Conservation (phyloP, 306 rosid species). For the Castanea crenata region DNA sequence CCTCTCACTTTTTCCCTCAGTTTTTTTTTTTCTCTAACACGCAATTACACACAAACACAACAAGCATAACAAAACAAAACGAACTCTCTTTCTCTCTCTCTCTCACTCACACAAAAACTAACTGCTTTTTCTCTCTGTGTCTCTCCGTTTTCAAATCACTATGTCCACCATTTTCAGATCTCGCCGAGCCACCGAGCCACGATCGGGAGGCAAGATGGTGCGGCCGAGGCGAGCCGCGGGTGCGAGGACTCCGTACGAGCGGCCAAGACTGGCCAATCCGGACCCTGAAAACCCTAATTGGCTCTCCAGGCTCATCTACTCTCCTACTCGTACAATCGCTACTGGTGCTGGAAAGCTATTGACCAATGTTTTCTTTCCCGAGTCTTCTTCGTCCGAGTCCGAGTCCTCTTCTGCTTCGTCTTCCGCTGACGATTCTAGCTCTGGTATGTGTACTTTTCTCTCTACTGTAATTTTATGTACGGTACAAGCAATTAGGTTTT, state of each 20-base stretch:
- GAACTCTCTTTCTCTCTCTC: no score
- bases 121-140: background rate
- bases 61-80: no score
- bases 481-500: background rate
- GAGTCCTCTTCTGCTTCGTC: constrained; percentile 45
- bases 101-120: background rate
- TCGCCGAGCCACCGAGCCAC: constrained; percentile 35
- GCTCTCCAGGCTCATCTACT: constrained; percentile 64
- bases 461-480: background rate
- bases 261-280: constrained; percentile 41
- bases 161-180: constrained; percentile 71
- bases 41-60: no score
- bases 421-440: constrained; percentile 32
- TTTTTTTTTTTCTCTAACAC: background rate
- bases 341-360: constrained; percentile 73
- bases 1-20: background rate
- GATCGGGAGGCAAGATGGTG: constrained; percentile 81
- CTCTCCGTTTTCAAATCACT: background rate
- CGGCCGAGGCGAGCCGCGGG: constrained; percentile 49
- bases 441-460: constrained; percentile 29
- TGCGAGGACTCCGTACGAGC: constrained; percentile 66
- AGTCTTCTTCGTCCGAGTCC: constrained; percentile 35
- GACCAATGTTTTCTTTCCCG: constrained; percentile 56
- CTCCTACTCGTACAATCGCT: constrained; percentile 67
- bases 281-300: constrained; percentile 61